Percentiles rank a stretch among this genome's conserved stretches.
Evolutionary conservation across 768 basidiomycete genomes (phyloP).

Genomic region (Leccinum broughii): DNA sequence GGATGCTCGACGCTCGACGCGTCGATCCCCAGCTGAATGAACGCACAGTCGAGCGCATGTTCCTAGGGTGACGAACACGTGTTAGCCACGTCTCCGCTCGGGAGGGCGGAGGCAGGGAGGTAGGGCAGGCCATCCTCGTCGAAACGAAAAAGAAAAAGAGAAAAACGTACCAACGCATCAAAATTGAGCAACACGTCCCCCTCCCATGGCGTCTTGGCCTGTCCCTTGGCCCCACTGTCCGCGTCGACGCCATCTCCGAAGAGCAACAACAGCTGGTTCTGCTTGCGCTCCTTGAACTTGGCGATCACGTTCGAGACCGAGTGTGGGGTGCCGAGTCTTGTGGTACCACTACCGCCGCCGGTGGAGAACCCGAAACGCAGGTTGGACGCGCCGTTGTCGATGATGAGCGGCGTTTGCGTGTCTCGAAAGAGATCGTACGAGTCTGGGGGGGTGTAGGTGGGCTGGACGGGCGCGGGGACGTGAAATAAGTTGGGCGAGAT

Average conservation of each 20-base stretch:
- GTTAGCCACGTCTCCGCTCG: conserved; percentile 3
- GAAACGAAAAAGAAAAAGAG: neutral
- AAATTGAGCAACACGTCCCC: conserved; percentile 90
- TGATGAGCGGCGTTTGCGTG: conserved; percentile 65
- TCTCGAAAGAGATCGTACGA: conserved; percentile 54
- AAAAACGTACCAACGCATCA: conserved; percentile 80
- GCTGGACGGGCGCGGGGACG: conserved; percentile 28
- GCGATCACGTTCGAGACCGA: conserved; percentile 71
- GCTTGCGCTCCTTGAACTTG: conserved; percentile 88
- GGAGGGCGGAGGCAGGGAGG: too few relatives aligned
- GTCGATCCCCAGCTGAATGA: conserved; percentile 84
- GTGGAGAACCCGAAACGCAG: conserved; percentile 84
- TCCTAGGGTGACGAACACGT: conserved; percentile 59
- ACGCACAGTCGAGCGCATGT: conserved; percentile 89
- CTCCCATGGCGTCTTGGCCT: conserved; percentile 86
- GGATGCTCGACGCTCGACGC: conserved; percentile 78
- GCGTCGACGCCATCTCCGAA: conserved; percentile 88
- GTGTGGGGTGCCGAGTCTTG: conserved; percentile 42
- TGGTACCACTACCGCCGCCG: conserved; percentile 37
- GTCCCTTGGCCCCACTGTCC: conserved; percentile 80
- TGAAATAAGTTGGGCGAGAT: conserved; percentile 16
- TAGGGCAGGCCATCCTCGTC: neutral
- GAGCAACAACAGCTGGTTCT: conserved; percentile 76
- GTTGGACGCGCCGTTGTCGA: conserved; percentile 86
- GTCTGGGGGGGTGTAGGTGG: conserved; percentile 38